Conservation (phyloP, 2,329 filamentous ascomycete genomes). For the Huntiella abstrusa region DNA sequence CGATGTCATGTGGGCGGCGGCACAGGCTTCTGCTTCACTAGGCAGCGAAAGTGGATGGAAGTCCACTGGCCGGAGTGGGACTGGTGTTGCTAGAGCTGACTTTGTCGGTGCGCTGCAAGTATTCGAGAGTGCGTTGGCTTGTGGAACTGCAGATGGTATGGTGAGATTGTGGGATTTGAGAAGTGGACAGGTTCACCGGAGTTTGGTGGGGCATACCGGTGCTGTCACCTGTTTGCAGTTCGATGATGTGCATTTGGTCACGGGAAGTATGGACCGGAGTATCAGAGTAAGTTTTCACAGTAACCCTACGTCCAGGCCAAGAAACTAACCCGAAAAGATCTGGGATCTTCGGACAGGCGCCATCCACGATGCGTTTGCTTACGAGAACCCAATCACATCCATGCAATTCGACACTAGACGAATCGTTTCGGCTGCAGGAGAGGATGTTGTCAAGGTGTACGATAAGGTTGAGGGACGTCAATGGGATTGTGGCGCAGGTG, state of each 20-base stretch:
- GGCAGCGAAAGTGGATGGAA: slow-evolving; percentile 51
- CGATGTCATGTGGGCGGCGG: slow-evolving; percentile 94
- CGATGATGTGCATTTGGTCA: slow-evolving; percentile 87
- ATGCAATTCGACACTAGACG: slow-evolving; percentile 93
- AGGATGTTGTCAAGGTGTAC: slow-evolving; percentile 92
- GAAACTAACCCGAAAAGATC: slow-evolving; percentile 40
- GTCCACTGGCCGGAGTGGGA: slow-evolving; percentile 41
- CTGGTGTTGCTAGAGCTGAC: slow-evolving; percentile 38
- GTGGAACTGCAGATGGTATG: slow-evolving; percentile 94
- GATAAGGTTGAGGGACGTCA: slow-evolving; percentile 91
- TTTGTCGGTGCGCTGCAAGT: slow-evolving; percentile 92
- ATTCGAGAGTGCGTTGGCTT: slow-evolving; percentile 87
- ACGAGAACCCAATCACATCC: slow-evolving; percentile 75
- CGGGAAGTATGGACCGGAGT: slow-evolving; percentile 79
- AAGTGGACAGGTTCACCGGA: slow-evolving; percentile 91
- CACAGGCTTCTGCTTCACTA: slow-evolving; percentile 60
- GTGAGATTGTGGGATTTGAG: slow-evolving; percentile 91
- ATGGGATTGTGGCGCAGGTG: slow-evolving; percentile 87
- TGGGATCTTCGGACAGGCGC: slow-evolving; percentile 96
- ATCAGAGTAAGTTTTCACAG: slow-evolving; percentile 53
- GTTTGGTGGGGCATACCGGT: slow-evolving; percentile 85
- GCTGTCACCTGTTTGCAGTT: slow-evolving; percentile 91
- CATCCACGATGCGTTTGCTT: slow-evolving; percentile 90
- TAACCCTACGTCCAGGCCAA: not conserved
- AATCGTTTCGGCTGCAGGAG: slow-evolving; percentile 77